Evolutionary conservation across 164 flowering plant species (phyloP).

Genomic region (Vitis cinerea): DNA sequence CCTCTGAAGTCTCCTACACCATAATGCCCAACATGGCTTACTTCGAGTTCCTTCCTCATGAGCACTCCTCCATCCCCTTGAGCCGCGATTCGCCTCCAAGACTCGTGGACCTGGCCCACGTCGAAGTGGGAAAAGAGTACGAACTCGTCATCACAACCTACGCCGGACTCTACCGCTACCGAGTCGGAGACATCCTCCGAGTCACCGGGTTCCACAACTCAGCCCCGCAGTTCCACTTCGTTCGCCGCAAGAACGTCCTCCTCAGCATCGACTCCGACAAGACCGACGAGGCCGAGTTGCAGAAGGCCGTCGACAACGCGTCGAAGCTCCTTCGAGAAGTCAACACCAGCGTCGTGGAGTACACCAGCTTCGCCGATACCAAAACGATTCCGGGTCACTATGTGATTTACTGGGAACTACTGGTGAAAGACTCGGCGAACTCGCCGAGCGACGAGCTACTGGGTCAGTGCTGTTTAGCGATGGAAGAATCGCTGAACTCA

Average conservation of each 20-base stretch:
- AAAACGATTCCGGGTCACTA: slow-evolving; percentile 64
- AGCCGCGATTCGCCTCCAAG: slow-evolving; percentile 21
- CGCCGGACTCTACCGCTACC: slow-evolving; percentile 57
- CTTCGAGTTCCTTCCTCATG: slow-evolving; percentile 58
- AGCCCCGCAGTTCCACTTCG: slow-evolving; percentile 68
- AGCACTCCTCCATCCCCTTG: slow-evolving; percentile 9
- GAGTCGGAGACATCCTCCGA: slow-evolving; percentile 70
- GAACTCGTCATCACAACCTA: slow-evolving; percentile 63
- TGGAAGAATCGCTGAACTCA: slow-evolving; percentile 63
- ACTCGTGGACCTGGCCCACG: slow-evolving; percentile 51
- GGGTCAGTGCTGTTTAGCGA: slow-evolving; percentile 41
- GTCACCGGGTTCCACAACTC: slow-evolving; percentile 71
- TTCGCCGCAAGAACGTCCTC: slow-evolving; percentile 51
- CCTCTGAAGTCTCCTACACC: slow-evolving; percentile 61
- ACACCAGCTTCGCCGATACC: slow-evolving; percentile 62
- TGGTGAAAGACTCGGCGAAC: slow-evolving; percentile 34
- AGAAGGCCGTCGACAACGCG: slow-evolving; percentile 49
- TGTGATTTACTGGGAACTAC: slow-evolving; percentile 60
- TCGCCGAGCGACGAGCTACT: slow-evolving; percentile 30
- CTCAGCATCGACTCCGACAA: slow-evolving; percentile 63
- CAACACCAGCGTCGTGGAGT: slow-evolving; percentile 51
- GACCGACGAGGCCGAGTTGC: slow-evolving; percentile 61
- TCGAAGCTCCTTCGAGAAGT: slow-evolving; percentile 28
- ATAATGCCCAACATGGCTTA: slow-evolving; percentile 79
- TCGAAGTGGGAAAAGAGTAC: slow-evolving; percentile 56